Evolutionary conservation across 352 stramenopile species (phyloP).

Genomic region (Phytophthora pisi): DNA sequence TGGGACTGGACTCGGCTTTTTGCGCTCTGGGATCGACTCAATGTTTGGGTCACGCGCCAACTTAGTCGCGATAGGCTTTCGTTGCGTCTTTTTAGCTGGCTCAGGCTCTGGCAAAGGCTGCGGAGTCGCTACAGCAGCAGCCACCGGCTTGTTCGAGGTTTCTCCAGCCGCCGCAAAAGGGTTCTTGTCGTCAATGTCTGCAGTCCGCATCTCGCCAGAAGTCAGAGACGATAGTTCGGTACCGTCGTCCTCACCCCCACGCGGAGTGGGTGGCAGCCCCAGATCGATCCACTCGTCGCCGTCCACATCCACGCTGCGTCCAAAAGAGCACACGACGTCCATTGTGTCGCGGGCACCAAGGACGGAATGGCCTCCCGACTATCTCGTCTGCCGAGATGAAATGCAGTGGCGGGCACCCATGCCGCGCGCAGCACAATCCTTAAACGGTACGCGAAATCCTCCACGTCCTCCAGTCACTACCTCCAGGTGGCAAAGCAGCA

Average conservation of each 20-base stretch:
- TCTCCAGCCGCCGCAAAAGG: background rate
- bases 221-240: background rate
- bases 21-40: background rate
- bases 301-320: conserved; percentile 33
- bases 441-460: background rate
- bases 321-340: conserved; percentile 24
- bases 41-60: background rate
- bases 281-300: conserved; percentile 60
- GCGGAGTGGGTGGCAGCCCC: conserved; percentile 1
- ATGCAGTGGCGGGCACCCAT: background rate
- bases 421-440: background rate
- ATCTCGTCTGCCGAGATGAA: background rate
- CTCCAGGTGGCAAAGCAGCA: background rate
- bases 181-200: conserved; percentile 3
- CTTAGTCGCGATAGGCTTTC: background rate
- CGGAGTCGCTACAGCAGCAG: background rate
- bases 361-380: background rate
- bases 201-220: background rate
- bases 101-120: conserved; percentile 7
- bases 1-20: background rate
- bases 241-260: conserved; percentile 3
- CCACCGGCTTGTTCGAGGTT: background rate
- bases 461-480: conserved; percentile 1
- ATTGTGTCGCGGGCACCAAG: background rate
- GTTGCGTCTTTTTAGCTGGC: background rate